Conservation (phyloP, 2,329 filamentous ascomycete species). For the Penicillium janthinellum region DNA sequence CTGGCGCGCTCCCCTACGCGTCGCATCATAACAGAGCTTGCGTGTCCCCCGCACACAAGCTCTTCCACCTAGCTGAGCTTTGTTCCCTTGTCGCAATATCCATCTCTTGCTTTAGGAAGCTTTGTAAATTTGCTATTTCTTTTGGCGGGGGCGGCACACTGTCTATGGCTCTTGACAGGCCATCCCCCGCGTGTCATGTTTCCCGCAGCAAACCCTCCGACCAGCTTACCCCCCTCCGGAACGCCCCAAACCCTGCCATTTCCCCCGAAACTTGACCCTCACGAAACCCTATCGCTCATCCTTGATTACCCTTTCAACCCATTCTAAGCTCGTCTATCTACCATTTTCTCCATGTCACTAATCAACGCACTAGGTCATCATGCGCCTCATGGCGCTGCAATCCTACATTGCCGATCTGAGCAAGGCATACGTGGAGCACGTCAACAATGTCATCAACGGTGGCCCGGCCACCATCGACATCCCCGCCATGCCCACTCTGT, state of each 20-base stretch:
- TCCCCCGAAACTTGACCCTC: neutral
- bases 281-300: neutral
- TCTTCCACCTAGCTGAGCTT: conserved; percentile 9
- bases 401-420: conserved; percentile 77
- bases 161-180: neutral
- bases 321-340: neutral
- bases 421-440: conserved; percentile 84
- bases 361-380: conserved; percentile 62
- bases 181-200: neutral
- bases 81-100: neutral
- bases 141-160: neutral
- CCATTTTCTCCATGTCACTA: conserved; percentile 19
- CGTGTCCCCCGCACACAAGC: neutral
- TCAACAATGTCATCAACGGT: conserved; percentile 75
- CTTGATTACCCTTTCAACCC: neutral
- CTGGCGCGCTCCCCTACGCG: conserved; percentile 21
- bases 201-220: neutral
- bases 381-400: conserved; percentile 76
- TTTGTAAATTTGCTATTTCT: neutral
- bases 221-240: neutral
- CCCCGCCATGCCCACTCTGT: conserved; percentile 46
- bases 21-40: conserved; percentile 23
- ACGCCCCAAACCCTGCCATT: neutral
- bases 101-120: neutral
- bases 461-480: conserved; percentile 56